Evolutionary conservation across 2,329 filamentous ascomycete species (phyloP), one percentile per base, ranked within the genome.

Genomic region (Grosmannia huntii): DNA sequence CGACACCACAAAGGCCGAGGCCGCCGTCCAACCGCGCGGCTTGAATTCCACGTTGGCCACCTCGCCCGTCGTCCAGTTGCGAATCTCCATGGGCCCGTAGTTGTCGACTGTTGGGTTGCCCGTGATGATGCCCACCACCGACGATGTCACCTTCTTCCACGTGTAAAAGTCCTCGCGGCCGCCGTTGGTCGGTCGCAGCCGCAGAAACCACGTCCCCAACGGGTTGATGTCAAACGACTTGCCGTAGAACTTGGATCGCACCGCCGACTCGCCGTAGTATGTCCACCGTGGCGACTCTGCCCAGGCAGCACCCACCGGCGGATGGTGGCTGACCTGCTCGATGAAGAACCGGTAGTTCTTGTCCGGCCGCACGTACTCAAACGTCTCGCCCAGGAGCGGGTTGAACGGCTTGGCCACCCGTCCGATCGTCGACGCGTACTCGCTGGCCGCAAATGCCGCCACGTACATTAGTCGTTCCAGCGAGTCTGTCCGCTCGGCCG

Each of bases 401-500:
- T 99, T 99, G 78, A 99, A 99, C 0, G 94, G 94, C 69, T 99
- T 99, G 21, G 94, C 94, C 19, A 99, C 91, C 69, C 94, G 90
- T 1, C 90, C 92, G 65, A 96, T 96, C 0, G 92, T 97, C 1
- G 91, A 96, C 11, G 94, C 92, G 69, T 97, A 99, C 72, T 96
- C 92, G 66, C 90, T 96, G 12, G 91, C 90, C 16, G 94, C 94
- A 70, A 97, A 99, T 0, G 91, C 91, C 46, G 92, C 90, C 31
- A 99, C 90, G 66, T 96, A 97, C 14, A 97, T 83, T 69, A 99
- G 80, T 51, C 94, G 87, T 70, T 99, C 94, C 49, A 91, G 87
- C 0, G 92, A 91, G 69, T 97, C 92, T 0, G 81, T 71, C 31
- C 91, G 84, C 64, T 94, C 89, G 1, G 89, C 90, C 33, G 94